Conservation (phyloP, 2,329 filamentous ascomycete genomes). For the Fusarium coffeatum region DNA sequence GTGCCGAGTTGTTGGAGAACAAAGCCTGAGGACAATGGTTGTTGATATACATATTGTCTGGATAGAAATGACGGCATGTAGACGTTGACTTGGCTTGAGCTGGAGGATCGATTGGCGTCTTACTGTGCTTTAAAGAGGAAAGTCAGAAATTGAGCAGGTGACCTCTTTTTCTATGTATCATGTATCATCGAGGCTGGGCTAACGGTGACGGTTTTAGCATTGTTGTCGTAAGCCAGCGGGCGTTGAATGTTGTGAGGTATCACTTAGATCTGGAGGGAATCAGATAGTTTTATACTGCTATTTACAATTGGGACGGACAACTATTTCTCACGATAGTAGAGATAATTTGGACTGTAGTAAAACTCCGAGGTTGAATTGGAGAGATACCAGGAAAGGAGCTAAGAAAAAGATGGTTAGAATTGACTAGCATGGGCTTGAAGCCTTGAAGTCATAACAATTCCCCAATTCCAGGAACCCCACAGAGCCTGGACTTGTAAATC, state of each 20-base stretch:
- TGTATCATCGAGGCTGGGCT: slow-evolving; percentile 26
- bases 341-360: neutral
- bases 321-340: neutral
- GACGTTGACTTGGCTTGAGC: slow-evolving; percentile 1
- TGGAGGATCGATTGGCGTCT: slow-evolving; percentile 17
- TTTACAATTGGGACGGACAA: neutral
- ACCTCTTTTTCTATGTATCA: slow-evolving; percentile 18
- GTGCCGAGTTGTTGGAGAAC: slow-evolving; percentile 7
- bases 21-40: slow-evolving; percentile 1
- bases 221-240: slow-evolving; percentile 18
- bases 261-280: neutral
- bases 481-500: slow-evolving; percentile 4
- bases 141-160: slow-evolving; percentile 38
- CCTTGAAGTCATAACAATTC: neutral
- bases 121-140: slow-evolving; percentile 23
- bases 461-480: slow-evolving; percentile 34
- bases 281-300: neutral
- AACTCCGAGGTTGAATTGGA: neutral
- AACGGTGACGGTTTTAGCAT: slow-evolving; percentile 11
- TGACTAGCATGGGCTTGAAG: neutral
- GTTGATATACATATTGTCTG: slow-evolving; percentile 1
- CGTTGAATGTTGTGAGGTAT: neutral
- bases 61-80: slow-evolving; percentile 1
- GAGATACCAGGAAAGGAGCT: neutral
- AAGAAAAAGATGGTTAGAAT: neutral